Evolutionary conservation across 495 filamentous ascomycete species (phyloP), one percentile per base, ranked within the genome.

Genomic region (Lasiosphaeria hispida): DNA sequence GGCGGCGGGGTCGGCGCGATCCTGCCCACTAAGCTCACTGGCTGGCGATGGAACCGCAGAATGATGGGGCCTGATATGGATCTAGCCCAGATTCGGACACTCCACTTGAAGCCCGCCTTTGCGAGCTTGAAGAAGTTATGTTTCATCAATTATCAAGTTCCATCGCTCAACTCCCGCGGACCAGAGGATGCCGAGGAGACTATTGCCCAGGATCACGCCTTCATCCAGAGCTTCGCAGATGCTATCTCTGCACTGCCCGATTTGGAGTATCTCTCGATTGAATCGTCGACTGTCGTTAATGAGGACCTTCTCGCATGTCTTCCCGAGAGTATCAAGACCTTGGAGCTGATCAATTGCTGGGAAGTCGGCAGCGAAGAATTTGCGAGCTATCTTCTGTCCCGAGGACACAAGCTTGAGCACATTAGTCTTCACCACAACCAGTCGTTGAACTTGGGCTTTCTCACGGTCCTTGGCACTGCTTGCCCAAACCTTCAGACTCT

Each of bases 41-140:
- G 79, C 52, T 96, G 89, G 88, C 84, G 84, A 35, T 96, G 92
- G 91, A 92, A 88, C 62, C 71, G 81, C 36, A 80, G 85, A n/a
- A 76, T 88, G 44, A 77, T 81, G 58, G 76, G 81, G 8, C 71
- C 76, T 1, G 67, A 67, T n/a, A 60, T 74, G 33, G 66, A 81
- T 39, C 65, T 87, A 10, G 68, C 73, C 0, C 69, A 76, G 6
- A 53, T 78, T 19, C 53, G 50, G 10, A 38, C 35, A 10, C 80
- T 92, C 13, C 89, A 96, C 62, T 47, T 67, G n/a, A 73, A 71
- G n/a, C 70, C 77, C 5, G 63, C 80, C 0, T 95, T 96, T 60
- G 68, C 75, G 37, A 68, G 68, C 10, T 64, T 96, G 8, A 75
- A 73, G 50, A 83, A 82, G 51, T 61, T 94, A 7, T 75, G 76